Evolutionary conservation across 805 yeast genomes (phyloP).

Genomic region (Candida chilensis): DNA sequence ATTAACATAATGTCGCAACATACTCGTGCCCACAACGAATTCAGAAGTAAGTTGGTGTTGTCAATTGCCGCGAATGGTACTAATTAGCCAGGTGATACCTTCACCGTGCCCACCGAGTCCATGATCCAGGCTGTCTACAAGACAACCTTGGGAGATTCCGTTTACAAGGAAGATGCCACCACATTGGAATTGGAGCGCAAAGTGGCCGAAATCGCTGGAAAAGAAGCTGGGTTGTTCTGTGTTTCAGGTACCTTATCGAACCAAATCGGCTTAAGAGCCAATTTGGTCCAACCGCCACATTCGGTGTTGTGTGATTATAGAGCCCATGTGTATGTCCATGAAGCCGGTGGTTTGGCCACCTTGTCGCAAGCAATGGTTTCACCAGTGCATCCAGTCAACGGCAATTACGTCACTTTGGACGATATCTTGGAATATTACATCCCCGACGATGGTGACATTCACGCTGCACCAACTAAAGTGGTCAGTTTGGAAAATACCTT

Average conservation of each 20-base stretch:
- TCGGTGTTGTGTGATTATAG: slow-evolving; percentile 26
- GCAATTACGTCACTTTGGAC: slow-evolving; percentile 23
- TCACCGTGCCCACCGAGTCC: slow-evolving; percentile 27
- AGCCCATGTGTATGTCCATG: slow-evolving; percentile 26
- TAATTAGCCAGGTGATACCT: slow-evolving; percentile 19
- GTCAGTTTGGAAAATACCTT: slow-evolving; percentile 30
- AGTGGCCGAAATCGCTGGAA: slow-evolving; percentile 21
- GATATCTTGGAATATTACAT: slow-evolving; percentile 21
- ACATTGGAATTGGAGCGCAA: slow-evolving; percentile 22
- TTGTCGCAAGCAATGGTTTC: slow-evolving; percentile 32
- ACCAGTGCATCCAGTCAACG: slow-evolving; percentile 26
- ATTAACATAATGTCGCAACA: no score
- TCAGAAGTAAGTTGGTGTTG: slow-evolving; percentile 12
- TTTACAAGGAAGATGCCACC: slow-evolving; percentile 25
- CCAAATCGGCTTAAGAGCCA: slow-evolving; percentile 27
- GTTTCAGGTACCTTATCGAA: slow-evolving; percentile 31
- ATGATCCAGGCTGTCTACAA: slow-evolving; percentile 16
- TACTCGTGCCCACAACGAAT: slow-evolving; percentile 25
- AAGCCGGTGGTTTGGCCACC: slow-evolving; percentile 32
- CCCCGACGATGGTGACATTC: slow-evolving; percentile 33
- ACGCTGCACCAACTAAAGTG: slow-evolving; percentile 31
- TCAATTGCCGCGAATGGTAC: background rate
- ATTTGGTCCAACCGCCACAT: slow-evolving; percentile 28
- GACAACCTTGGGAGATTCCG: slow-evolving; percentile 26
- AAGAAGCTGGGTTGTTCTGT: slow-evolving; percentile 28